Conservation (phyloP, 345 rosid genomes). For the Excoecaria agallocha region DNA sequence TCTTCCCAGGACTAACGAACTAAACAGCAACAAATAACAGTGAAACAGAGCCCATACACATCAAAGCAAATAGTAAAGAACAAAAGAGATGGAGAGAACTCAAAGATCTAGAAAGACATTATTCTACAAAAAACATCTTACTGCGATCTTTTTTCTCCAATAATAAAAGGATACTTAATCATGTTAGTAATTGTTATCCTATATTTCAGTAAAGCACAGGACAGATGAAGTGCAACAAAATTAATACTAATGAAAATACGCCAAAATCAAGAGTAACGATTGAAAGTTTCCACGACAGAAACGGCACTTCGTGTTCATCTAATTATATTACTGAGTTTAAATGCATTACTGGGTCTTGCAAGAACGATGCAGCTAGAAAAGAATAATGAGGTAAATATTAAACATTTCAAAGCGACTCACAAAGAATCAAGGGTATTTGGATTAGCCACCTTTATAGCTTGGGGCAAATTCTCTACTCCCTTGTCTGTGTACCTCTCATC, state of each 20-base stretch:
- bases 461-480: constrained; percentile 62
- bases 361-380: neutral
- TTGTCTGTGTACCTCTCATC: constrained; percentile 61
- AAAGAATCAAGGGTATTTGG: constrained; percentile 7
- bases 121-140: neutral
- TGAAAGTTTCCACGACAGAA: neutral
- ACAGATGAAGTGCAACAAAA: neutral
- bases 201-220: neutral
- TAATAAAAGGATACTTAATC: neutral
- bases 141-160: neutral
- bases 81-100: neutral
- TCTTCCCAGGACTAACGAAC: neutral
- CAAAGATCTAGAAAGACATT: neutral
- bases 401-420: constrained; percentile 16
- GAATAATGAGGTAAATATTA: neutral
- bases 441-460: constrained; percentile 74
- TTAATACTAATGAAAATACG: neutral
- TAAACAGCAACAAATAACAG: neutral
- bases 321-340: neutral
- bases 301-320: neutral
- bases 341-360: neutral
- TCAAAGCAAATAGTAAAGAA: neutral
- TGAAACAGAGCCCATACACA: neutral
- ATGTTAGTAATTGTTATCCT: neutral
- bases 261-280: neutral